A percentile compares a stretch with the other conserved stretches of the same genome.
These are phyloP conservation scores for Candolleomyces efflorescens DNA, from an alignment of 768 basidiomycete species.

Conservation along the genomic window DNA sequence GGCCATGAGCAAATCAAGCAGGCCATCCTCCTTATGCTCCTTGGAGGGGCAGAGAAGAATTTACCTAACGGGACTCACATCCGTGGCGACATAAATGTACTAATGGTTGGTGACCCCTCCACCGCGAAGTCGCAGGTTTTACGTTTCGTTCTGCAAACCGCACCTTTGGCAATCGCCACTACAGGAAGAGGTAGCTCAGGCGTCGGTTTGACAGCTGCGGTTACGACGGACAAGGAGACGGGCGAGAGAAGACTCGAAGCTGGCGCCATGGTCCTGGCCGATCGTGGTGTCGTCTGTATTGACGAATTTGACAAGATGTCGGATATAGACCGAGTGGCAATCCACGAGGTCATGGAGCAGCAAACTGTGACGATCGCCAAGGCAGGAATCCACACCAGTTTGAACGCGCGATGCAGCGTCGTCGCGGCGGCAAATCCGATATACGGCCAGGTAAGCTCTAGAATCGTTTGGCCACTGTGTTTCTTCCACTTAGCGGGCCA, in stretches of 20 bases:
- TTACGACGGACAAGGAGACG: conserved; percentile 97
- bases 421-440: conserved; percentile 98
- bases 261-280: conserved; percentile 98
- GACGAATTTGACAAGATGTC: conserved; percentile 99
- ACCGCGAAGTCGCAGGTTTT: conserved; percentile 97
- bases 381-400: conserved; percentile 96
- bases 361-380: conserved; percentile 99
- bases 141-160: conserved; percentile 93
- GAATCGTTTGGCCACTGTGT: background rate
- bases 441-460: conserved; percentile 77
- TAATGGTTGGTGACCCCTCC: conserved; percentile 99
- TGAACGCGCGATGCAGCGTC: conserved; percentile 97
- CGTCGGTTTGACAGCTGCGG: conserved; percentile 97
- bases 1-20: conserved; percentile 96
- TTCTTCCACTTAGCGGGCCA: conserved; percentile 11
- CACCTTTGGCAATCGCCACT: conserved; percentile 96
- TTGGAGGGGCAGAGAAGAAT: conserved; percentile 98
- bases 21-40: conserved; percentile 86
- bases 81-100: conserved; percentile 97
- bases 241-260: conserved; percentile 96
- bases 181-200: conserved; percentile 98
- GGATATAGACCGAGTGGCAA: conserved; percentile 96
- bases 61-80: conserved; percentile 96
- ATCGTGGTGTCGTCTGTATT: conserved; percentile 98
- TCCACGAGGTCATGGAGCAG: conserved; percentile 99